Conservation (phyloP, 2,329 filamentous ascomycete genomes). For the Calonectria pteridis region DNA sequence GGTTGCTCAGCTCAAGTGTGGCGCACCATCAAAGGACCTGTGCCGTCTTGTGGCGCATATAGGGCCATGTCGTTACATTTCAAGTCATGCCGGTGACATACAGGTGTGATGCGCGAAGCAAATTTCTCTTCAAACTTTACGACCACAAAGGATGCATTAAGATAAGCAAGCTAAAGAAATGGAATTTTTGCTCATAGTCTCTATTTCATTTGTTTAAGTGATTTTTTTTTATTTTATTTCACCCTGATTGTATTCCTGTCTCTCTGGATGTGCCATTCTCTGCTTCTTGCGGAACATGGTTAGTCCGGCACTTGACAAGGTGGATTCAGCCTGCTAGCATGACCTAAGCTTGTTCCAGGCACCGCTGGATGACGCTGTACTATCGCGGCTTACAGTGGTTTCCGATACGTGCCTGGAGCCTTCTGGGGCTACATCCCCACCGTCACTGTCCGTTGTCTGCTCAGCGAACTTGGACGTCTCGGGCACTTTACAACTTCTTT, state of each 20-base stretch:
- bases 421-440: slow-evolving; percentile 28
- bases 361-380: slow-evolving; percentile 47
- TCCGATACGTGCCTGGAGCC: slow-evolving; percentile 17
- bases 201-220: not conserved
- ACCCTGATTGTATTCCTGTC: not conserved
- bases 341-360: slow-evolving; percentile 34
- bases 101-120: not conserved
- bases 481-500: slow-evolving; percentile 9
- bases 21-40: slow-evolving; percentile 12
- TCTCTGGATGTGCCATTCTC: not conserved
- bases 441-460: slow-evolving; percentile 19
- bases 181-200: not conserved
- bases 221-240: not conserved
- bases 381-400: not conserved
- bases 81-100: not conserved
- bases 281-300: slow-evolving; percentile 17
- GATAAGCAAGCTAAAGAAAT: not conserved
- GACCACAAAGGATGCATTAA: not conserved
- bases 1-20: slow-evolving; percentile 27
- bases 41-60: slow-evolving; percentile 21
- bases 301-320: not conserved
- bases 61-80: not conserved
- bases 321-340: not conserved
- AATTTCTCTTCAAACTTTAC: not conserved
- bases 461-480: slow-evolving; percentile 25